These are phyloP conservation scores for Smithsoniella earleae DNA, from an alignment of 163 green algal genomes.

Conservation along the genomic window DNA sequence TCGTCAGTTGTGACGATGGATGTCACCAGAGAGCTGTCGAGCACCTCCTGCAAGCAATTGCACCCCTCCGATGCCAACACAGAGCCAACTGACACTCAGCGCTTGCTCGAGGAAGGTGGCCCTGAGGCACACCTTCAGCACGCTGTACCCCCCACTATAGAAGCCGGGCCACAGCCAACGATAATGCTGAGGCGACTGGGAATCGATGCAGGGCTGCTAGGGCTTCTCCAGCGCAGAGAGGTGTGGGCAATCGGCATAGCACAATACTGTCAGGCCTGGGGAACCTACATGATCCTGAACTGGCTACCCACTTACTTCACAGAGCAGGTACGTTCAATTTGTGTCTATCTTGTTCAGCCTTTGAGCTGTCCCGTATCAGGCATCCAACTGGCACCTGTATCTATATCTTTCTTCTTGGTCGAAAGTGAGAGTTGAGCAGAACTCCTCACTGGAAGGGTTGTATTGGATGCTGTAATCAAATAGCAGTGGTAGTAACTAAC, in stretches of 20 bases:
- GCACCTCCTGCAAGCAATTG: neutral
- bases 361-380: too few relatives aligned
- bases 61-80: neutral
- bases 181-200: neutral
- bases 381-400: too few relatives aligned
- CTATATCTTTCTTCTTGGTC: too few relatives aligned
- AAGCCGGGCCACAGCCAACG: neutral
- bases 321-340: slow-evolving; percentile 23
- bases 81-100: neutral
- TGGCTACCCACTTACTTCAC: slow-evolving; percentile 75
- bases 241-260: slow-evolving; percentile 66
- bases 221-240: slow-evolving; percentile 46
- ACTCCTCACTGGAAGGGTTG: too few relatives aligned
- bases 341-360: too few relatives aligned
- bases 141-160: too few relatives aligned
- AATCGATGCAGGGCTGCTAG: slow-evolving; percentile 36
- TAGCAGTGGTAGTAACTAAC: too few relatives aligned
- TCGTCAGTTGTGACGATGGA: neutral
- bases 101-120: too few relatives aligned
- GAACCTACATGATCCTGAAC: slow-evolving; percentile 65
- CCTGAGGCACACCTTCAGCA: too few relatives aligned
- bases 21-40: neutral
- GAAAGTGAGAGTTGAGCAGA: too few relatives aligned
- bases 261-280: slow-evolving; percentile 62
- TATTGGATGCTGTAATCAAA: too few relatives aligned